Conservation (phyloP, 164 flowering plant genomes). For the Hamamelis virginiana region DNA sequence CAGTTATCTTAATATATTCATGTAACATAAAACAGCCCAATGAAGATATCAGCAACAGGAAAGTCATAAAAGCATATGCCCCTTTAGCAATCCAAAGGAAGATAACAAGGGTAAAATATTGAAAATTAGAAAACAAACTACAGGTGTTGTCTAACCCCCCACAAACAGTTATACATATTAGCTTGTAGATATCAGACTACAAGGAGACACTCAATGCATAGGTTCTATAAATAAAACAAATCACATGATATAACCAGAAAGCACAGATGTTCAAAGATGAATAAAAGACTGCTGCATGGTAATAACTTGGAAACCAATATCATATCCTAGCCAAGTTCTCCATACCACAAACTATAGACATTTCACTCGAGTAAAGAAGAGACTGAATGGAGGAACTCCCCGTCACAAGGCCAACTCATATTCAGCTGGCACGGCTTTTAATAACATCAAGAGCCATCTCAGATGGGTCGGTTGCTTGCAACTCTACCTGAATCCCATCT, state of each 20-base stretch:
- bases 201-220: slow-evolving; percentile 29
- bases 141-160: slow-evolving; percentile 24
- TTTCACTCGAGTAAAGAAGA: slow-evolving; percentile 27
- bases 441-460: slow-evolving; percentile 44
- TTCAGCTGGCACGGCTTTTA: slow-evolving; percentile 37
- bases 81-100: neutral
- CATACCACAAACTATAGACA: slow-evolving; percentile 47
- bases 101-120: slow-evolving; percentile 19
- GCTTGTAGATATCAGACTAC: slow-evolving; percentile 46
- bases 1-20: neutral
- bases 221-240: slow-evolving; percentile 40
- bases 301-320: slow-evolving; percentile 33
- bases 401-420: neutral
- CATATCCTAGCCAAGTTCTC: slow-evolving; percentile 39
- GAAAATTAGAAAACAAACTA: slow-evolving; percentile 16
- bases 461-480: slow-evolving; percentile 43
- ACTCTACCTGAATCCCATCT: slow-evolving; percentile 39
- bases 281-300: slow-evolving; percentile 19
- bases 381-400: slow-evolving; percentile 7
- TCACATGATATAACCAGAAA: slow-evolving; percentile 34
- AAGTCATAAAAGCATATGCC: neutral
- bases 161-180: slow-evolving; percentile 41
- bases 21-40: neutral
- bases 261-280: slow-evolving; percentile 26
- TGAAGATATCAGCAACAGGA: neutral